Evolutionary conservation across 1,284 basidiomycete species (phyloP).

Genomic region (Puccinia triticina): DNA sequence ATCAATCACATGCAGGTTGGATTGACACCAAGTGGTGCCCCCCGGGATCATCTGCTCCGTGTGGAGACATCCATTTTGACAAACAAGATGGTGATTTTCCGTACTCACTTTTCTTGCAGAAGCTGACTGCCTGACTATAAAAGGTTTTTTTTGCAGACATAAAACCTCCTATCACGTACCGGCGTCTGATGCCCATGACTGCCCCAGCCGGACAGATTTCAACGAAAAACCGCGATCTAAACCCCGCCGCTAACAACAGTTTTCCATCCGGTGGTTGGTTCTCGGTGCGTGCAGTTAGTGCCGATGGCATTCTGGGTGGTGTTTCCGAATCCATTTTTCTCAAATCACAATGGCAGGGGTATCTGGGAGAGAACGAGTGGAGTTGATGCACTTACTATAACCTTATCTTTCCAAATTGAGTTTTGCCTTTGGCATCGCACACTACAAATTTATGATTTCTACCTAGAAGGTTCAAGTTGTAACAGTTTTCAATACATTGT

Average conservation of each 20-base stretch:
- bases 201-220: not conserved
- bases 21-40: conserved; percentile 35
- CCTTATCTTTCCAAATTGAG: no score
- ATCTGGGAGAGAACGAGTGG: not conserved
- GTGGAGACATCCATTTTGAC: not conserved
- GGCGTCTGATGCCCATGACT: not conserved
- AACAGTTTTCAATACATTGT: no score
- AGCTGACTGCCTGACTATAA: not conserved
- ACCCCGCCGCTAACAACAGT: no score
- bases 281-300: conserved; percentile 30
- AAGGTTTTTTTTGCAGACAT: not conserved
- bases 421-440: no score
- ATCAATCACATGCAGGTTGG: conserved; percentile 47
- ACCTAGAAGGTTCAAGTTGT: no score
- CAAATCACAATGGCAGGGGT: not conserved
- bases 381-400: no score
- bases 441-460: no score
- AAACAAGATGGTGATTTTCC: not conserved
- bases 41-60: not conserved
- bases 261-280: conserved; percentile 29
- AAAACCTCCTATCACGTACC: not conserved
- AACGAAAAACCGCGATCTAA: not conserved
- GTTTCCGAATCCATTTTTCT: conserved; percentile 27
- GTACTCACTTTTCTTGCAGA: not conserved
- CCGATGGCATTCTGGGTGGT: conserved; percentile 26